A percentile compares a stretch with the other conserved stretches of the same genome.
Conservation (phyloP, 805 yeast genomes). For the Kockiozyma suomiensis region DNA sequence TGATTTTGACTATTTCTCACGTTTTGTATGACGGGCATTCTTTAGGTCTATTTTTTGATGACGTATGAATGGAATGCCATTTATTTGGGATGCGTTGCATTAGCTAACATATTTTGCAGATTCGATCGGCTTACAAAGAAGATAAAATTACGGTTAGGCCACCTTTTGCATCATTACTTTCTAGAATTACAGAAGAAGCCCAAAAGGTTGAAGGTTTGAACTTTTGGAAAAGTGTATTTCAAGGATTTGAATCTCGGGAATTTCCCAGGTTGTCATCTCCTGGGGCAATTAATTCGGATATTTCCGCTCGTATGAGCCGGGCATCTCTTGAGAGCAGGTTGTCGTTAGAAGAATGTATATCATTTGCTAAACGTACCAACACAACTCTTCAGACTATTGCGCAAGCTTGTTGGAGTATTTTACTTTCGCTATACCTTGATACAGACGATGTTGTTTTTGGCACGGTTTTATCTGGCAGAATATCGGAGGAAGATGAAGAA, state of each 20-base stretch:
- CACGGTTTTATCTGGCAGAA: conserved; percentile 34
- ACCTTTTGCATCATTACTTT: conserved; percentile 8
- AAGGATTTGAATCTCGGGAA: neutral
- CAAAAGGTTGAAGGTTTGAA: neutral
- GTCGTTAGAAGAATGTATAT: neutral
- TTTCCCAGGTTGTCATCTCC: conserved; percentile 1
- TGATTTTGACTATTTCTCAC: conserved; percentile 22
- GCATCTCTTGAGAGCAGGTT: neutral
- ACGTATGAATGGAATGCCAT: conserved; percentile 10
- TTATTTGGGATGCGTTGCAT: neutral
- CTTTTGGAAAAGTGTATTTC: conserved; percentile 9
- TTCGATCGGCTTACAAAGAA: neutral
- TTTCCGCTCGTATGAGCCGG: conserved; percentile 1
- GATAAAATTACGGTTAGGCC: neutral
- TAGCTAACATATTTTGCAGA: neutral
- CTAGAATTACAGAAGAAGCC: conserved; percentile 5
- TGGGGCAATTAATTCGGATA: neutral
- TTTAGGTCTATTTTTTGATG: conserved; percentile 21
- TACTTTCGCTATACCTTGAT: conserved; percentile 25
- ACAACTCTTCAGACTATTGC: conserved; percentile 30
- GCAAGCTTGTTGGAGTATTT: conserved; percentile 24
- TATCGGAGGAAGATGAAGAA: conserved; percentile 25
- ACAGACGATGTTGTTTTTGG: conserved; percentile 31
- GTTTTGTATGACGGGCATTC: conserved; percentile 33
- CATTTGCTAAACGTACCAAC: conserved; percentile 8